Evolutionary conservation across 495 filamentous ascomycete genomes (phyloP).

Genomic region (Podospora pseudoanserina): DNA sequence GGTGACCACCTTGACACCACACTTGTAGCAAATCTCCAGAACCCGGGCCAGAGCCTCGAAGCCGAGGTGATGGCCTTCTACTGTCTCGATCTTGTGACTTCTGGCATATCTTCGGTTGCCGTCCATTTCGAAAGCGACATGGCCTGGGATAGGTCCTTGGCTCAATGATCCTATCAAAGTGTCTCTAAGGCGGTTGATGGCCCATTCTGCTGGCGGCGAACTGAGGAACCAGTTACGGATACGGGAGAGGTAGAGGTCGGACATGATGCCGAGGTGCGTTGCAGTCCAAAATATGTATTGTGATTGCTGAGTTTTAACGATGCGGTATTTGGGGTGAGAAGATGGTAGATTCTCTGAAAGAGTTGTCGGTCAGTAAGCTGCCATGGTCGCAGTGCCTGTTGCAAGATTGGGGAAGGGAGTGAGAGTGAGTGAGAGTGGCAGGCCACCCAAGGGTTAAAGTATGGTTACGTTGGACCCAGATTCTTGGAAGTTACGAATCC

Average conservation of each 20-base stretch:
- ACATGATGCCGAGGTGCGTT: conserved; percentile 36
- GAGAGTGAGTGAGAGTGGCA: background rate
- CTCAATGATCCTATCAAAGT: conserved; percentile 80
- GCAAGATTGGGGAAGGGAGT: background rate
- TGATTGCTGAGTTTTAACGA: background rate
- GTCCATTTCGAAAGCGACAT: conserved; percentile 99
- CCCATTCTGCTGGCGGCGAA: conserved; percentile 87
- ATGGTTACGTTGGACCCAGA: background rate
- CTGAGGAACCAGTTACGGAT: conserved; percentile 82
- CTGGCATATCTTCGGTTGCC: conserved; percentile 90
- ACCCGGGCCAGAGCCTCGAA: conserved; percentile 95
- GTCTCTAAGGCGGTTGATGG: conserved; percentile 64
- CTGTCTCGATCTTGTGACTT: conserved; percentile 86
- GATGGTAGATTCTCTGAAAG: background rate
- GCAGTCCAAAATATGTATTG: background rate
- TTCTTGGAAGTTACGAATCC: background rate
- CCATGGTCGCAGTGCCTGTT: background rate
- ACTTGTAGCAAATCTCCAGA: conserved; percentile 96
- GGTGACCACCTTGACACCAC: conserved; percentile 89
- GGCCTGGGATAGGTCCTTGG: conserved; percentile 86
- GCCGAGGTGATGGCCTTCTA: conserved; percentile 94
- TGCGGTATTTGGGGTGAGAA: background rate
- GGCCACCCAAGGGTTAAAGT: background rate
- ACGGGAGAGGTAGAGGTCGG: conserved; percentile 61
- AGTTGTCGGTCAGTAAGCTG: background rate